A percentile compares a stretch with the other conserved stretches of the same genome.
Evolutionary conservation across 352 stramenopile species (phyloP).

Genomic region (Globisporangium iwayamae): DNA sequence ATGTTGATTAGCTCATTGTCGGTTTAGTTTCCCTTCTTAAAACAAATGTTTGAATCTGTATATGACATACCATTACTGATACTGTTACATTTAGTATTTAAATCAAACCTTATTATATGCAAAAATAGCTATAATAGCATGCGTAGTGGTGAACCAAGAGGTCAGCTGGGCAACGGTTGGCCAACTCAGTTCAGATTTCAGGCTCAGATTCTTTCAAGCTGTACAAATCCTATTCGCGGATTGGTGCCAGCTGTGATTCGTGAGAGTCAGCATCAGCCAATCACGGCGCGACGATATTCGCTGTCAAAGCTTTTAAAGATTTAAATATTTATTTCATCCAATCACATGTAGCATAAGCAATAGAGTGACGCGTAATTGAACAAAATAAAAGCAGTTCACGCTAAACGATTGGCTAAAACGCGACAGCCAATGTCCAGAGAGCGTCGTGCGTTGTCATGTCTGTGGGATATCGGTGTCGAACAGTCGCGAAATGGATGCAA

Average conservation of each 20-base stretch:
- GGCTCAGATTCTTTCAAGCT: background rate
- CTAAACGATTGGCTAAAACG: background rate
- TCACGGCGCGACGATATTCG: background rate
- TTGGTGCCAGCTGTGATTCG: background rate
- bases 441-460: background rate
- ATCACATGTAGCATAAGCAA: background rate
- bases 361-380: no score
- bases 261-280: background rate
- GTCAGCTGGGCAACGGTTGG: background rate
- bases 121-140: background rate
- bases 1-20: conserved; percentile 1
- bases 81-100: background rate
- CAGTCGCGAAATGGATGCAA: no score
- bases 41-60: background rate
- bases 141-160: background rate
- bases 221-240: background rate
- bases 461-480: no score
- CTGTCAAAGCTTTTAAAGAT: background rate
- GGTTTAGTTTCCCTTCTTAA: background rate
- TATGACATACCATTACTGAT: no score
- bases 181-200: background rate
- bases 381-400: background rate
- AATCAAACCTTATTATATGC: background rate
- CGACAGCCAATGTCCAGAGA: background rate
- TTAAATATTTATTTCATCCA: background rate